Base-by-base conservation (phyloP, 805 yeast species). In the Hanseniaspora lachancei region DNA sequence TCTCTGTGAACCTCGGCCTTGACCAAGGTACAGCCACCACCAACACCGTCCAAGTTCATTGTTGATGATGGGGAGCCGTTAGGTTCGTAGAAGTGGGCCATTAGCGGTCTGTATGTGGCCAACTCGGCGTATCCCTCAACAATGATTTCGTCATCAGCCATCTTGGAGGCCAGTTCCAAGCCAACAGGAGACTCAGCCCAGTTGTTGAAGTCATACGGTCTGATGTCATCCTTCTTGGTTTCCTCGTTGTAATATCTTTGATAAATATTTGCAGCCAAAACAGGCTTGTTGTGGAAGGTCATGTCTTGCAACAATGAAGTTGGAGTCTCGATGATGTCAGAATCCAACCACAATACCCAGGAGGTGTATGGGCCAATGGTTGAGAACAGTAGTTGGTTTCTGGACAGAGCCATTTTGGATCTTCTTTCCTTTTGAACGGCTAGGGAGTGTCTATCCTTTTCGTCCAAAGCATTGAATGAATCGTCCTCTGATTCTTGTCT, bases 1-100 rank as follows among this genome's bases (percentile, higher is more conserved):
- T 93, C 98, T 68, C 98, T 78, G 70, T 93, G 99, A 54, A 93
- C 99, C 62, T 89, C 97, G 12, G 97, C 95, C 66, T 91, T 88
- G 34, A 93, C 99, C 71, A 93, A 68, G 35, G 95, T 82, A 44
- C 97, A 95, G 23, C 97, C 95, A 60, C 97, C 97, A 54, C 98
- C 98, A 57, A 93, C 97, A 67, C 99, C 98, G 68, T 93, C 97
- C 58, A 93, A 75, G 47, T 78, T 79, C 86, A 93, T 84, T 65
- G 83, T 91, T 3, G 81, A 77, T 60, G 76, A 74, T 13, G 65
- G 58, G 57, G 81, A 82, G 29, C 85, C 93, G 8, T 74, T 71
- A 5, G 81, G 70, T 63, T 84, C 85, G 68, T 84, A 86, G 67
- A 81, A 79, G 64, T 84, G 82, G 0, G 96, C 97, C 98, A 93